A percentile compares a stretch with the other conserved stretches of the same genome.
These are phyloP conservation scores for Mucor saturninus DNA, from an alignment of 371 early-diverging fungal genomes.

Conservation along the genomic window DNA sequence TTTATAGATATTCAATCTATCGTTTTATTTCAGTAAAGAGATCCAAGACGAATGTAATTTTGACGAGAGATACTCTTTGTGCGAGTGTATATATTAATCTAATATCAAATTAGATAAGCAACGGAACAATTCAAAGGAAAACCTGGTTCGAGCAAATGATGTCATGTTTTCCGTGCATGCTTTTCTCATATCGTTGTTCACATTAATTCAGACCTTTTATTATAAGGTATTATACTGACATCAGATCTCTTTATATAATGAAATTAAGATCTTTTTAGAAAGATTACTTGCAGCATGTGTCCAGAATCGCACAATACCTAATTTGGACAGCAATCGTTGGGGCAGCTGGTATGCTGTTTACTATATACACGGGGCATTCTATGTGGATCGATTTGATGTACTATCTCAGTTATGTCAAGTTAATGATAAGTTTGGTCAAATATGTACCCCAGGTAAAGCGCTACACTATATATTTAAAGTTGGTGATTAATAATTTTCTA, in stretches of 20 bases:
- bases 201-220: constrained; percentile 72
- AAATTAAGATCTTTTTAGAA: constrained; percentile 30
- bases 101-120: constrained; percentile 51
- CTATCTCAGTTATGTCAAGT: constrained; percentile 81
- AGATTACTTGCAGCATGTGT: constrained; percentile 49
- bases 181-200: constrained; percentile 66
- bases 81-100: background rate
- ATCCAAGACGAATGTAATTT: constrained; percentile 75
- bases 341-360: constrained; percentile 37
- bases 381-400: constrained; percentile 74
- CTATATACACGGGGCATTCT: constrained; percentile 29
- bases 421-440: constrained; percentile 79
- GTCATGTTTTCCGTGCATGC: constrained; percentile 90
- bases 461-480: too few relatives aligned
- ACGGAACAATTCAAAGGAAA: constrained; percentile 71
- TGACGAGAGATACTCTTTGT: background rate
- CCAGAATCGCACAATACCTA: constrained; percentile 41
- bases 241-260: too few relatives aligned
- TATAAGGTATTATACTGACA: constrained; percentile 63
- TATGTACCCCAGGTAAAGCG: constrained; percentile 79
- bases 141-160: constrained; percentile 86
- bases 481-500: constrained; percentile 42
- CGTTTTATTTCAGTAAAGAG: constrained; percentile 69
- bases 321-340: constrained; percentile 46
- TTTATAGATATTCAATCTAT: constrained; percentile 72